Conservation (phyloP, 2,329 filamentous ascomycete genomes). For the Camptophora hylomeconis region DNA sequence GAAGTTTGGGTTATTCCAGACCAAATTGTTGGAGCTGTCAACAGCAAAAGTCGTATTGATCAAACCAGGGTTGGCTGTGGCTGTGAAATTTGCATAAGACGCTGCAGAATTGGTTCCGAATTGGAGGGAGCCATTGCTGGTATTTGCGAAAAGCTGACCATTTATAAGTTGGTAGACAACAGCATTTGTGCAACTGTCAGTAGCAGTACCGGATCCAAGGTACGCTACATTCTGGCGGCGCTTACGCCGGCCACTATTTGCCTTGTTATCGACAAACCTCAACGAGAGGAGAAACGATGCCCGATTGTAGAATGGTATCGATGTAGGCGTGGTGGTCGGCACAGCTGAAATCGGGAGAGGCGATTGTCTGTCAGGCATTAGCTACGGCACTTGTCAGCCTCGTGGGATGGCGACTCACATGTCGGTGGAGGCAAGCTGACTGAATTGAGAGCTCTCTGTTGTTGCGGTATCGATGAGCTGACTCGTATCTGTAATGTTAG, state of each 20-base stretch:
- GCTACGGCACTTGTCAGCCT: not conserved
- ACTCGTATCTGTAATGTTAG: constrained; percentile 11
- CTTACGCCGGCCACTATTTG: constrained; percentile 7
- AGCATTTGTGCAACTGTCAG: constrained; percentile 10
- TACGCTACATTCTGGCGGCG: constrained; percentile 5
- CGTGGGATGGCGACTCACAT: not conserved
- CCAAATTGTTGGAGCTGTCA: constrained; percentile 10
- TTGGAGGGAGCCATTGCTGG: constrained; percentile 9
- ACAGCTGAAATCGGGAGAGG: constrained; percentile 5
- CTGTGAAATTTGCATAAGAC: constrained; percentile 11
- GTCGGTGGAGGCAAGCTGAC: too few relatives aligned
- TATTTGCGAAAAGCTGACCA: constrained; percentile 13
- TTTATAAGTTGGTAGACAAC: constrained; percentile 11
- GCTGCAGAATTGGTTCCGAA: constrained; percentile 10
- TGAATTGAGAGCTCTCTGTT: constrained; percentile 3
- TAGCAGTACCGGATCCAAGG: constrained; percentile 8
- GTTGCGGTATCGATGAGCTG: constrained; percentile 9
- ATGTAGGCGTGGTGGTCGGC: too few relatives aligned
- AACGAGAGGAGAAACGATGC: constrained; percentile 7
- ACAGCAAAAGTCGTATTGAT: constrained; percentile 14
- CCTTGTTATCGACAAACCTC: constrained; percentile 1
- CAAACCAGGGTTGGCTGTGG: constrained; percentile 9
- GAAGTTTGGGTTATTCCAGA: constrained; percentile 13
- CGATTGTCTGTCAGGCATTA: constrained; percentile 2
- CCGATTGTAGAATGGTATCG: too few relatives aligned